phyloP scores from a whole-genome alignment of 805 yeast species.

The Candida orba region DNA sequence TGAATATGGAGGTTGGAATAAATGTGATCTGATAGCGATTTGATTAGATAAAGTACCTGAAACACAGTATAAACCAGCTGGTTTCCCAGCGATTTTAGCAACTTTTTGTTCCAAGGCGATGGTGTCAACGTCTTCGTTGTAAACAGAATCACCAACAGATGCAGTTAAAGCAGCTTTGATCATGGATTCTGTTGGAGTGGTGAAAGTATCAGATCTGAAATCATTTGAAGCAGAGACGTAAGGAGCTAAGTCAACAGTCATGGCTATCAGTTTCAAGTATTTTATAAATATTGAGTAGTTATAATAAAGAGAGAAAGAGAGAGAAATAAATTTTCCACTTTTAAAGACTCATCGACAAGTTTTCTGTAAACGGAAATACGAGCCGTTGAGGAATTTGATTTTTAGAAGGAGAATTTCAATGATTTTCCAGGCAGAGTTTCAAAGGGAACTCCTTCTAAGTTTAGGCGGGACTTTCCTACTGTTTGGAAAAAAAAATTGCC shows the following conservation, averaged over 20 bases:
- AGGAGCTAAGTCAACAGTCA: conserved; percentile 52
- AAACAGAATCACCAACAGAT: conserved; percentile 80
- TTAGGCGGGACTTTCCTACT: neutral
- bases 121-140: conserved; percentile 74
- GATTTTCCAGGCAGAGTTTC: neutral
- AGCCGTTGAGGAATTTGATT: conserved; percentile 5
- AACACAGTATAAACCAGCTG: conserved; percentile 75
- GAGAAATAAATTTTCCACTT: neutral
- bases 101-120: conserved; percentile 55
- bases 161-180: conserved; percentile 49
- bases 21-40: conserved; percentile 71
- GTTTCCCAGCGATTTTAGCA: conserved; percentile 67
- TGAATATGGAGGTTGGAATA: conserved; percentile 78
- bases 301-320: neutral
- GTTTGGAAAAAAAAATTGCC: neutral
- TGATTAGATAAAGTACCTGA: conserved; percentile 92
- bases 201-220: conserved; percentile 78
- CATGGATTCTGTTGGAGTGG: conserved; percentile 79
- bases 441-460: neutral
- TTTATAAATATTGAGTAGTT: neutral
- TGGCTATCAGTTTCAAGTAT: neutral
- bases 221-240: conserved; percentile 36
- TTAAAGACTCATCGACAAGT: neutral
- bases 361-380: conserved; percentile 1
- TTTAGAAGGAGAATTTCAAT: neutral